These are phyloP conservation scores for Mycosphaerella arachidis DNA, from an alignment of 2,329 filamentous ascomycete genomes.

Conservation along the genomic window DNA sequence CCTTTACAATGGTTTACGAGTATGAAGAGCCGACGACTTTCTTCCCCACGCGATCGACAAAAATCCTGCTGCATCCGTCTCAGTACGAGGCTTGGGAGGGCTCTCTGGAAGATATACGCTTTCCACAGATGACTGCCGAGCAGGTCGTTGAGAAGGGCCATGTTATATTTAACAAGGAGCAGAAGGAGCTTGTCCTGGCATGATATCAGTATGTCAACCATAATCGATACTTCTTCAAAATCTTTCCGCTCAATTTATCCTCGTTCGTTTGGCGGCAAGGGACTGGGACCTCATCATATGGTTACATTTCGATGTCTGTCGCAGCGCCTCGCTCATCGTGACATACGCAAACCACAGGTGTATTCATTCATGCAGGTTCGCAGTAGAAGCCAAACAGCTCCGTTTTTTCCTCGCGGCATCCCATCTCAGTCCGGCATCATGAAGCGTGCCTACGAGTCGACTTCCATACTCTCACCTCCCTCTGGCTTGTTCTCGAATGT, in stretches of 20 bases:
- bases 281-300: background rate
- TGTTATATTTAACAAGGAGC: slow-evolving; percentile 14
- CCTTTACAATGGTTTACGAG: slow-evolving; percentile 25
- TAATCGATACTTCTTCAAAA: background rate
- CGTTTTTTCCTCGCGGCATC: background rate
- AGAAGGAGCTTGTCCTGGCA: slow-evolving; percentile 4
- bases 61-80: slow-evolving; percentile 7
- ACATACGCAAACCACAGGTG: background rate
- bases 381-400: background rate
- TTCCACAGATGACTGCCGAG: slow-evolving; percentile 16
- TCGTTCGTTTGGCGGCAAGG: background rate
- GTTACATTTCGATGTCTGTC: background rate
- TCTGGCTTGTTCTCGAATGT: slow-evolving; percentile 45
- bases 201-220: background rate
- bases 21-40: slow-evolving; percentile 23
- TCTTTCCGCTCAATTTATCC: background rate
- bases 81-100: slow-evolving; percentile 20
- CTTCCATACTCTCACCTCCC: slow-evolving; percentile 31
- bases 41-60: slow-evolving; percentile 19
- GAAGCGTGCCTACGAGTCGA: slow-evolving; percentile 22
- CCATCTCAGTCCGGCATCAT: background rate
- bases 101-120: slow-evolving; percentile 18
- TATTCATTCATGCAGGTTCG: background rate
- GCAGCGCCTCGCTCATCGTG: slow-evolving; percentile 1
- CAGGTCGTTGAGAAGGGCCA: slow-evolving; percentile 16